These are phyloP conservation scores for Paecilomyces dactylethromorphus DNA, from an alignment of 2,329 filamentous ascomycete species.

Conservation along the genomic window DNA sequence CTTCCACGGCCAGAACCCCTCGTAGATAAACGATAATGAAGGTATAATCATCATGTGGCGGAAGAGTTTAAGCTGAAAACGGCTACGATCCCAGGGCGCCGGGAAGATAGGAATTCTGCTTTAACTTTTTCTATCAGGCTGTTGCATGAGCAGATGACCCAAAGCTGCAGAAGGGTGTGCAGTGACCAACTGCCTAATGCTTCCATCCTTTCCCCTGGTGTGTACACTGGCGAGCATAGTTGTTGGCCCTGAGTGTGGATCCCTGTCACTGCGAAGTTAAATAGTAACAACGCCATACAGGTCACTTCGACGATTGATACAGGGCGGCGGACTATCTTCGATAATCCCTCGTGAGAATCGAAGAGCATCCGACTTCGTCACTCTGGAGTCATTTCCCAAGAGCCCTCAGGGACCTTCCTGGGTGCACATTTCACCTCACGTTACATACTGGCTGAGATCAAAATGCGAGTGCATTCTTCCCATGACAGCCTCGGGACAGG, in stretches of 20 bases:
- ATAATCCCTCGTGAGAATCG: background rate
- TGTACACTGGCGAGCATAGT: background rate
- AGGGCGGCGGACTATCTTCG: background rate
- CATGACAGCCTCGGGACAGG: background rate
- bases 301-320: background rate
- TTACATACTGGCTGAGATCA: background rate
- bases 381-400: background rate
- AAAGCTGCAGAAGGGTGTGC: background rate
- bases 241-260: background rate
- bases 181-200: background rate
- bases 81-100: background rate
- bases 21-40: background rate
- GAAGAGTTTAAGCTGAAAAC: background rate
- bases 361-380: background rate
- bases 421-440: background rate
- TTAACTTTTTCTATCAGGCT: background rate
- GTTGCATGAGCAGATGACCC: background rate
- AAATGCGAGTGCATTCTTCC: no score
- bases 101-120: background rate
- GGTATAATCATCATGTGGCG: background rate
- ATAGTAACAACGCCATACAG: background rate
- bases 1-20: background rate
- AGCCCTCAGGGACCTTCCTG: background rate
- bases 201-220: background rate
- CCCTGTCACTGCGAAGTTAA: constrained; percentile 6